Percentiles rank a stretch among this genome's conserved stretches.
These are phyloP conservation scores for Podaxis sp. DNA, from an alignment of 768 basidiomycete genomes.

Conservation along the genomic window DNA sequence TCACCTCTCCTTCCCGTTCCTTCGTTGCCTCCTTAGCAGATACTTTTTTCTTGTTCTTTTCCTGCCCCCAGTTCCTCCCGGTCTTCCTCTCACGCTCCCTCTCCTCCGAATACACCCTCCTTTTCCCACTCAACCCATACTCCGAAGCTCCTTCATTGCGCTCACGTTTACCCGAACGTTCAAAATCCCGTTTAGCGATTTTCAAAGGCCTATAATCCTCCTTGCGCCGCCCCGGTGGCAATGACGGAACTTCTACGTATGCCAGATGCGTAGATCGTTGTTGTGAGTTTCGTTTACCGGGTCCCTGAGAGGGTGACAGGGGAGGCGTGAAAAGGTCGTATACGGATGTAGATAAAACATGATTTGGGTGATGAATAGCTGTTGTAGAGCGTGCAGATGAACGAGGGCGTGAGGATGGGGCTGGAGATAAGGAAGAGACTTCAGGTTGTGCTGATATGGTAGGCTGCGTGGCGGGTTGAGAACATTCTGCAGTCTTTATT, in stretches of 20 bases:
- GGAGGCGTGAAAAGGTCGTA: constrained; percentile 3
- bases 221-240: not conserved
- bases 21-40: not conserved
- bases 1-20: not conserved
- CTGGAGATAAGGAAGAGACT: not conserved
- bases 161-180: not conserved
- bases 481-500: not conserved
- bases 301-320: not conserved
- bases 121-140: not conserved
- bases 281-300: not conserved
- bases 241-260: constrained; percentile 2
- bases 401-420: not conserved
- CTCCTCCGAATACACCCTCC: not conserved
- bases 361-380: not conserved
- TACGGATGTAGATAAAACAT: not conserved
- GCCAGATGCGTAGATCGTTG: not conserved
- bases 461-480: too few species aligned
- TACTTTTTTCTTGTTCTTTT: not conserved
- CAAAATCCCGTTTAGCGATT: not conserved
- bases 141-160: not conserved
- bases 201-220: not conserved
- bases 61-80: not conserved
- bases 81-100: not conserved
- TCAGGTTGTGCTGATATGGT: too few species aligned
- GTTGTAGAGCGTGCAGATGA: not conserved